phyloP scores from a whole-genome alignment of 2,329 filamentous ascomycete genomes.

The Diaporthe australafricana region DNA sequence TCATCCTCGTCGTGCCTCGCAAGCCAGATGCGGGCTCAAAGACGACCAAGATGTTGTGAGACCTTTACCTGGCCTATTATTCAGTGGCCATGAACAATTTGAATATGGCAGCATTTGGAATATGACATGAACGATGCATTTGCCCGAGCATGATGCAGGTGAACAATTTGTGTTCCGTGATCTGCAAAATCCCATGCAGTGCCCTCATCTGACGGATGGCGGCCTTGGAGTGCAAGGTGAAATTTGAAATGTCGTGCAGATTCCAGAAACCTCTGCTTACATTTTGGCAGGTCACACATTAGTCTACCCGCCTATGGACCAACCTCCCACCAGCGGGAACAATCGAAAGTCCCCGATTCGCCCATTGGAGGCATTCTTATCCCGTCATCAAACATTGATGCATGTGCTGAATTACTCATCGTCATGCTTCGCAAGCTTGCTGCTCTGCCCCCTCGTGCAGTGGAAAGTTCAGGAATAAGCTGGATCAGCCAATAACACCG shows the following conservation, averaged over 20 bases:
- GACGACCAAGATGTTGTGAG: not conserved
- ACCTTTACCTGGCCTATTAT: not conserved
- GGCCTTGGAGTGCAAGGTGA: not conserved
- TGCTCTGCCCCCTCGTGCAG: not conserved
- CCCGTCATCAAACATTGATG: not conserved
- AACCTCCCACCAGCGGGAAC: not conserved
- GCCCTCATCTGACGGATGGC: not conserved
- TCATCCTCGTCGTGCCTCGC: too few species aligned
- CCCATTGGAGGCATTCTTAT: not conserved
- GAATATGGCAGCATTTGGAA: not conserved
- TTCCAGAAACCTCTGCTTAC: conserved; percentile 1
- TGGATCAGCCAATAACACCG: conserved; percentile 12
- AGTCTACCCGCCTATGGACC: not conserved
- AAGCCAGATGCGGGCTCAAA: not conserved
- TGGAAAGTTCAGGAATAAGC: not conserved
- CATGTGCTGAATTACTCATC: not conserved
- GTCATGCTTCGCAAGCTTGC: not conserved
- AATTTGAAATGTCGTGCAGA: not conserved
- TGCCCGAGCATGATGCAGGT: not conserved
- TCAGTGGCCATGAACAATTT: not conserved
- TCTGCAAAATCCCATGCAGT: not conserved
- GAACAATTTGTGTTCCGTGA: not conserved
- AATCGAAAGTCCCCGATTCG: not conserved
- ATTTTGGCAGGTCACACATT: not conserved
- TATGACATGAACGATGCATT: not conserved